A percentile compares a stretch with the other conserved stretches of the same genome.
phyloP scores from a whole-genome alignment of 2,329 filamentous ascomycete genomes.

The Penicillium janthinellum region DNA sequence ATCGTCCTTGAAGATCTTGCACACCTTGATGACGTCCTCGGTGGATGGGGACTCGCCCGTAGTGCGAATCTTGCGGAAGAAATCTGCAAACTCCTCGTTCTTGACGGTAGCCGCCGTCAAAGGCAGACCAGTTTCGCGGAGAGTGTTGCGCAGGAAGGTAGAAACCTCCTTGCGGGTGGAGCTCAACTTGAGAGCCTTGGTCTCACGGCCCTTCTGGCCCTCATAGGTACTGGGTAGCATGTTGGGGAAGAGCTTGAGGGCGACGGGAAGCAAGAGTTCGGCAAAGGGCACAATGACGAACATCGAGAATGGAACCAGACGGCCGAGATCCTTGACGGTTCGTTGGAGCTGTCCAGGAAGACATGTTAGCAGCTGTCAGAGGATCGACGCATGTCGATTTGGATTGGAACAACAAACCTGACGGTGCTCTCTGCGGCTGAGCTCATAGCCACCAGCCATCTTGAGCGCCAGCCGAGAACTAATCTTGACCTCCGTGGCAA shows the following conservation, averaged over 20 bases:
- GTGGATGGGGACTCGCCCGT: slow-evolving; percentile 87
- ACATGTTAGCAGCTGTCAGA: slow-evolving; percentile 13
- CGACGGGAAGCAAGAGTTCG: slow-evolving; percentile 86
- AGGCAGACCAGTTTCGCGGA: slow-evolving; percentile 91
- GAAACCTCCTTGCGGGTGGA: slow-evolving; percentile 92
- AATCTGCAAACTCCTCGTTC: slow-evolving; percentile 90
- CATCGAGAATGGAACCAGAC: slow-evolving; percentile 91
- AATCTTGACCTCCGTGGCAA: slow-evolving; percentile 90
- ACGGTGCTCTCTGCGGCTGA: slow-evolving; percentile 88
- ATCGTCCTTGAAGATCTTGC: slow-evolving; percentile 98
- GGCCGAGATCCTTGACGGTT: slow-evolving; percentile 90
- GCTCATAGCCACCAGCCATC: slow-evolving; percentile 97
- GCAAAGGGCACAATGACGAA: slow-evolving; percentile 97
- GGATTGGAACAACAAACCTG: slow-evolving; percentile 56
- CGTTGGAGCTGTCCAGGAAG: slow-evolving; percentile 64
- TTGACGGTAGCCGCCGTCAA: slow-evolving; percentile 81
- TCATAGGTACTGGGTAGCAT: slow-evolving; percentile 97
- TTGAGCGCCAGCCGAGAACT: slow-evolving; percentile 88
- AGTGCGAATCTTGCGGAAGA: slow-evolving; percentile 93
- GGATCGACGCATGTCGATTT: not conserved
- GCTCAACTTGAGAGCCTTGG: slow-evolving; percentile 78
- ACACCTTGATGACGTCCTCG: slow-evolving; percentile 95
- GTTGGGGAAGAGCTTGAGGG: slow-evolving; percentile 94
- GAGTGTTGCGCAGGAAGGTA: slow-evolving; percentile 80
- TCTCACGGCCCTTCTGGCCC: slow-evolving; percentile 84